Evolutionary conservation across 257 asterid genomes (phyloP), one percentile per base, ranked within the genome.

Genomic region (Jacaranda copaia): DNA sequence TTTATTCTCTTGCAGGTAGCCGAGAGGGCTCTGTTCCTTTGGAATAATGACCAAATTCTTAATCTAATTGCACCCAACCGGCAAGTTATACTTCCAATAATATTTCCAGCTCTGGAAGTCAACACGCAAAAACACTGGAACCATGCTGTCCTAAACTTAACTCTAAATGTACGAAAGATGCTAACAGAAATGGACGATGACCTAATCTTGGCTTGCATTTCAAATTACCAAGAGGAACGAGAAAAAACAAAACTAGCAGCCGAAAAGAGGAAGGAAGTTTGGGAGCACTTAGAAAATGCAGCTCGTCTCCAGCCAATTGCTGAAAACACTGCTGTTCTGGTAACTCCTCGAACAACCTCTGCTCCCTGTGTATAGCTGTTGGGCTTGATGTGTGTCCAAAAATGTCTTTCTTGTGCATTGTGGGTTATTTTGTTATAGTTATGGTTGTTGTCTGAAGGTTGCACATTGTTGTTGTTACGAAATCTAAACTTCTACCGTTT

Each of bases 81-180:
- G 62, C 90, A 88, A 65, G 86, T 82, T 6, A 85, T 94, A 58
- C 85, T 94, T 73, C 99, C 99, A 0, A 86, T 94, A 61, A 74
- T 92, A 43, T 81, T 91, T 79, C 97, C 96, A 14, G 93, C 97
- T 60, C 89, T 94, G 53, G 98, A 94, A 80, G 80, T 67, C 55
- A 92, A 89, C 64, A 80, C 87, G 6, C 87, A 82, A 78, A 85
- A 80, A 84, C 98, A 94, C 83, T 94, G 98, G 99, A 92, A 91
- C 80, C 95, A 84, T 5, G 81, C 92, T 7, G 92, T 92, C 64
- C 82, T 92, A 62, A 92, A 88, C 81, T 77, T 89, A 65, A 88
- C 98, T 76, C 62, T 85, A 42, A 91, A 87, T 4, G 85, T 92
- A n/a, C 87, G 88, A 68, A 91, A 86, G 78, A 84, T 88, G 88